Evolutionary conservation across 495 filamentous ascomycete genomes (phyloP).

Genomic region (Clavariopsis aquatica): DNA sequence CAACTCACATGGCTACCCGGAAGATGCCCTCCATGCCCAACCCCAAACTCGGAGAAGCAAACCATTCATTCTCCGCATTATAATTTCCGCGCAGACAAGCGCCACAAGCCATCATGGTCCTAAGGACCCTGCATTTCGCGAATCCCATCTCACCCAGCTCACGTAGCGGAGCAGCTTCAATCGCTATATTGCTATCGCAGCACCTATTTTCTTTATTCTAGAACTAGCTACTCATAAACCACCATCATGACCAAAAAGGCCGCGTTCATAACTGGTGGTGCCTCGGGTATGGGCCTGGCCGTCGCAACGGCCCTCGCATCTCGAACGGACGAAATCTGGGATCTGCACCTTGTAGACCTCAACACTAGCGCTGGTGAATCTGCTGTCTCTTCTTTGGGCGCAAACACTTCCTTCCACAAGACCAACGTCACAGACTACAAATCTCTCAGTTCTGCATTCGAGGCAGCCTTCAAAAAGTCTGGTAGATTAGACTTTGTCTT

Average conservation of each 20-base stretch:
- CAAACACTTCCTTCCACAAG: conserved; percentile 37
- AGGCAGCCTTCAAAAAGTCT: conserved; percentile 34
- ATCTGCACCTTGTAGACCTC: conserved; percentile 39
- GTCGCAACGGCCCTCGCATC: conserved; percentile 38
- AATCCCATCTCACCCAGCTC: not conserved
- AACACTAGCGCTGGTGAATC: conserved; percentile 32
- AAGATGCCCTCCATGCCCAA: conserved; percentile 1
- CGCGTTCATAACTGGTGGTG: conserved; percentile 38
- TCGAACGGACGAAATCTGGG: conserved; percentile 32
- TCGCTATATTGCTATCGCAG: not conserved
- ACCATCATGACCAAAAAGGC: conserved; percentile 26
- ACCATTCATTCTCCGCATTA: conserved; percentile 3
- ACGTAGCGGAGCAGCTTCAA: not conserved
- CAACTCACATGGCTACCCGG: no score
- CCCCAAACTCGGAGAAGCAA: conserved; percentile 13
- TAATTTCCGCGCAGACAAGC: conserved; percentile 5
- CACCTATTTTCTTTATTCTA: no score
- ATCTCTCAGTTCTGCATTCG: conserved; percentile 36
- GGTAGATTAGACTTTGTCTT: conserved; percentile 44
- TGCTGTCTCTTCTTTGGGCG: conserved; percentile 28
- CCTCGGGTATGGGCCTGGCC: conserved; percentile 44
- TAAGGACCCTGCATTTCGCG: not conserved
- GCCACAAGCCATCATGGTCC: not conserved
- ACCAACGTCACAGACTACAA: conserved; percentile 38
- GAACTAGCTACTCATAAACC: no score